Conservation (phyloP, 2,329 filamentous ascomycete genomes). For the Trichoderma sp. region DNA sequence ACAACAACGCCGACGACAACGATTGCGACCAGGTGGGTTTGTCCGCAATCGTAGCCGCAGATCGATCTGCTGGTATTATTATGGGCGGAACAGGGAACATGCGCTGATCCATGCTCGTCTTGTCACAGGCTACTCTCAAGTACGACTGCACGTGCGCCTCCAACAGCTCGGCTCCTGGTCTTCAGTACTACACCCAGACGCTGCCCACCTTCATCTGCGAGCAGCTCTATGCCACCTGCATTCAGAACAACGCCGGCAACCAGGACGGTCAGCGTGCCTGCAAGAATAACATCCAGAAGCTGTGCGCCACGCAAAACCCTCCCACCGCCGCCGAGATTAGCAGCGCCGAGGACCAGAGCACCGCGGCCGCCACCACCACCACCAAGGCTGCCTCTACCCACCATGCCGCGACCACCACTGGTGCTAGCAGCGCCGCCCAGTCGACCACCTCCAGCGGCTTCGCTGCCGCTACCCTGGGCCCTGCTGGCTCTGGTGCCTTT, state of each 20-base stretch:
- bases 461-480: slow-evolving; percentile 48
- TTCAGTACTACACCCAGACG: slow-evolving; percentile 57
- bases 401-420: slow-evolving; percentile 28
- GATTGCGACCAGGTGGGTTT: slow-evolving; percentile 51
- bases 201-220: slow-evolving; percentile 57
- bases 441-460: slow-evolving; percentile 37
- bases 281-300: slow-evolving; percentile 49
- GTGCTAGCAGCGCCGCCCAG: slow-evolving; percentile 39
- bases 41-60: slow-evolving; percentile 7
- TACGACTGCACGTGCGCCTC: slow-evolving; percentile 53
- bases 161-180: slow-evolving; percentile 53
- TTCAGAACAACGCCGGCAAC: slow-evolving; percentile 46
- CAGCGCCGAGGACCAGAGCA: slow-evolving; percentile 27
- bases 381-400: slow-evolving; percentile 34
- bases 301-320: slow-evolving; percentile 49
- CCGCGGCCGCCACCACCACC: slow-evolving; percentile 32
- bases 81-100: slow-evolving; percentile 11
- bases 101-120: slow-evolving; percentile 26
- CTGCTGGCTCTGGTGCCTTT: slow-evolving; percentile 48
- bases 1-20: slow-evolving; percentile 44
- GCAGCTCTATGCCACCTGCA: slow-evolving; percentile 53
- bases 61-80: slow-evolving; percentile 2
- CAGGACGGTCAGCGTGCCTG: slow-evolving; percentile 51
- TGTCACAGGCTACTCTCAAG: slow-evolving; percentile 45
- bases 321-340: slow-evolving; percentile 39